A percentile compares a stretch with the other conserved stretches of the same genome.
Conservation (phyloP, 768 basidiomycete genomes). For the Tubosaeta sp. region DNA sequence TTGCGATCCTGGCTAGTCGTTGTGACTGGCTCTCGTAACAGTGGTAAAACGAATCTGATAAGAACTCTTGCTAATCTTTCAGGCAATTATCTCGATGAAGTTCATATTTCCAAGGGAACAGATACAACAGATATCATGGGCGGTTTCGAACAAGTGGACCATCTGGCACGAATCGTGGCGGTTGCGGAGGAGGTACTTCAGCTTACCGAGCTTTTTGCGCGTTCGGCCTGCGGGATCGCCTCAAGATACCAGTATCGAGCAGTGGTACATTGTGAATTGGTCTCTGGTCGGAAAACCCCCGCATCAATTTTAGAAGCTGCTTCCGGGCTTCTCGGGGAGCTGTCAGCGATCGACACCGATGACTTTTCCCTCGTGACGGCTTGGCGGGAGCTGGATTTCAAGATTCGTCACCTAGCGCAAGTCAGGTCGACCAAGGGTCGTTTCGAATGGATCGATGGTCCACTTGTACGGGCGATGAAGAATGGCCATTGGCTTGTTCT, state of each 20-base stretch:
- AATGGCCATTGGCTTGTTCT: slow-evolving; percentile 86
- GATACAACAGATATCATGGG: slow-evolving; percentile 94
- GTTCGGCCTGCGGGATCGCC: slow-evolving; percentile 27
- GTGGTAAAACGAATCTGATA: slow-evolving; percentile 79
- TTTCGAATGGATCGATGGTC: slow-evolving; percentile 96
- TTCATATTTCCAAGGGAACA: slow-evolving; percentile 78
- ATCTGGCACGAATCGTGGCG: slow-evolving; percentile 33
- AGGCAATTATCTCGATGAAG: slow-evolving; percentile 66
- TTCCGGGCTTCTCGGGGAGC: slow-evolving; percentile 26
- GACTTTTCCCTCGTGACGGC: slow-evolving; percentile 10
- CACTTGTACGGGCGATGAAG: slow-evolving; percentile 81
- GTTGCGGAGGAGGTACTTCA: slow-evolving; percentile 39
- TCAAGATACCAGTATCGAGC: slow-evolving; percentile 13
- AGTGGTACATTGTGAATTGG: slow-evolving; percentile 15
- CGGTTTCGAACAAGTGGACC: slow-evolving; percentile 89
- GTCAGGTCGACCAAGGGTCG: slow-evolving; percentile 39
- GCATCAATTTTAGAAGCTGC: slow-evolving; percentile 23
- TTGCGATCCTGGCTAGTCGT: slow-evolving; percentile 86
- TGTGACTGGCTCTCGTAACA: slow-evolving; percentile 65
- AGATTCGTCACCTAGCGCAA: slow-evolving; percentile 20
- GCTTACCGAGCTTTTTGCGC: slow-evolving; percentile 37
- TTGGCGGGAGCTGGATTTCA: slow-evolving; percentile 14
- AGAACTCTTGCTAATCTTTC: slow-evolving; percentile 63
- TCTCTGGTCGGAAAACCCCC: slow-evolving; percentile 12
- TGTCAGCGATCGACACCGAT: slow-evolving; percentile 14